phyloP scores from a whole-genome alignment of 306 rosid species.

The Gleditsia sinensis region DNA sequence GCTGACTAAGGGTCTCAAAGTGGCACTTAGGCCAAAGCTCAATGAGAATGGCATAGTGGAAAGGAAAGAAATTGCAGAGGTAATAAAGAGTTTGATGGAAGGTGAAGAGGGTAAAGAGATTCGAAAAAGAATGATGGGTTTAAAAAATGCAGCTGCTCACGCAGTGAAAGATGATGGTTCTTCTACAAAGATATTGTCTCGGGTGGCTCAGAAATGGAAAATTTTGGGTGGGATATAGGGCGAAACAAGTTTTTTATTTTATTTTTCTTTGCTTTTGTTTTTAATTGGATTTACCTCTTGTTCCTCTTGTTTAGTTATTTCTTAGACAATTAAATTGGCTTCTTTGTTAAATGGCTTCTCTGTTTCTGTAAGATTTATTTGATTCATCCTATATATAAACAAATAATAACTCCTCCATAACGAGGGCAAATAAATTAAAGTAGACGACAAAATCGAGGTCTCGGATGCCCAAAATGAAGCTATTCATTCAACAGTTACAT shows the following conservation, averaged over 20 bases:
- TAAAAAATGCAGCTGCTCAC: constrained; percentile 29
- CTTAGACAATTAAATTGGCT: too few species aligned
- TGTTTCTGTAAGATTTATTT: too few species aligned
- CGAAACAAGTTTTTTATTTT: too few species aligned
- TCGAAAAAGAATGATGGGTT: not conserved
- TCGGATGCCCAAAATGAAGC: too few species aligned
- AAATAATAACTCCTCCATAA: too few species aligned
- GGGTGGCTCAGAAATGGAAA: constrained; percentile 35
- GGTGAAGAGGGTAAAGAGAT: constrained; percentile 30
- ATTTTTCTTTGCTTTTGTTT: not conserved
- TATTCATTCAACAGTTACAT: too few species aligned
- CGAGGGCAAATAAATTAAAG: too few species aligned
- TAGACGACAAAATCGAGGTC: too few species aligned
- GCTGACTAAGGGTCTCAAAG: constrained; percentile 23
- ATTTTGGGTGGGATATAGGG: not conserved
- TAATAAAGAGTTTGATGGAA: constrained; percentile 9
- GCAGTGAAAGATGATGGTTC: constrained; percentile 32
- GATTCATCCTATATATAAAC: too few species aligned
- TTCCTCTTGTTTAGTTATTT: too few species aligned
- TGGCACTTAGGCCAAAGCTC: constrained; percentile 37
- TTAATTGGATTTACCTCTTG: too few species aligned
- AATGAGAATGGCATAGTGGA: constrained; percentile 20
- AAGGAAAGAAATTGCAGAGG: constrained; percentile 24
- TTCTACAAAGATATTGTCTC: constrained; percentile 31
- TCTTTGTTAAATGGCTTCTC: too few species aligned